A percentile compares a stretch with the other conserved stretches of the same genome.
phyloP scores from a whole-genome alignment of 805 yeast genomes.

The Yarrowia hollandica region DNA sequence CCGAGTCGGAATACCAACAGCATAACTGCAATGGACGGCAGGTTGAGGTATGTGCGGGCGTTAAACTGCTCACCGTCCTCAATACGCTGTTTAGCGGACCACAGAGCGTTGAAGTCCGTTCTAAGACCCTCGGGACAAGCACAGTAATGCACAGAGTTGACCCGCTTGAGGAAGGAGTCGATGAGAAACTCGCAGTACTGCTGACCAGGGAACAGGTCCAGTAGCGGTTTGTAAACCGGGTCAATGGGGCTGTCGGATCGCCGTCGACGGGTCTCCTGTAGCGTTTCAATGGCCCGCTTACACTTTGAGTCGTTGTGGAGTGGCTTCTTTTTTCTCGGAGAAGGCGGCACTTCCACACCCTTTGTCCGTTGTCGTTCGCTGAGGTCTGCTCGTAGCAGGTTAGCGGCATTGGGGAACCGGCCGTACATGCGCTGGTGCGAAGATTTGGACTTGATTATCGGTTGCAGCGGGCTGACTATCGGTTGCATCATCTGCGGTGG shows the following conservation, averaged over 20 bases:
- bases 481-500: slow-evolving; percentile 12
- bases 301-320: slow-evolving; percentile 11
- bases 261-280: slow-evolving; percentile 3
- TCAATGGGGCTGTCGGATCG: slow-evolving; percentile 7
- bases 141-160: slow-evolving; percentile 20
- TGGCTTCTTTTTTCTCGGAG: slow-evolving; percentile 8
- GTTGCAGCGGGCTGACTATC: slow-evolving; percentile 8
- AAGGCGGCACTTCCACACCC: background rate
- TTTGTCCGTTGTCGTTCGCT: slow-evolving; percentile 1
- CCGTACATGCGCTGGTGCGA: slow-evolving; percentile 24
- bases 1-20: slow-evolving; percentile 22
- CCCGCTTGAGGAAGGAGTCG: slow-evolving; percentile 17
- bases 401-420: slow-evolving; percentile 24
- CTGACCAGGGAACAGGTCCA: slow-evolving; percentile 26
- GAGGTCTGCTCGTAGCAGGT: slow-evolving; percentile 8
- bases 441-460: slow-evolving; percentile 1
- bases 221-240: slow-evolving; percentile 23
- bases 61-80: slow-evolving; percentile 23
- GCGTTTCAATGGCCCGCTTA: slow-evolving; percentile 10
- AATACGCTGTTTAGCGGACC: slow-evolving; percentile 26
- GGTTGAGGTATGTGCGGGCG: slow-evolving; percentile 23
- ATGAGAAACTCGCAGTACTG: slow-evolving; percentile 28
- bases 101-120: slow-evolving; percentile 26
- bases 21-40: slow-evolving; percentile 18
- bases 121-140: slow-evolving; percentile 13